Percentiles rank a stretch among this genome's conserved stretches.
Conservation (phyloP, 345 rosid species). For the Laguncularia racemosa region DNA sequence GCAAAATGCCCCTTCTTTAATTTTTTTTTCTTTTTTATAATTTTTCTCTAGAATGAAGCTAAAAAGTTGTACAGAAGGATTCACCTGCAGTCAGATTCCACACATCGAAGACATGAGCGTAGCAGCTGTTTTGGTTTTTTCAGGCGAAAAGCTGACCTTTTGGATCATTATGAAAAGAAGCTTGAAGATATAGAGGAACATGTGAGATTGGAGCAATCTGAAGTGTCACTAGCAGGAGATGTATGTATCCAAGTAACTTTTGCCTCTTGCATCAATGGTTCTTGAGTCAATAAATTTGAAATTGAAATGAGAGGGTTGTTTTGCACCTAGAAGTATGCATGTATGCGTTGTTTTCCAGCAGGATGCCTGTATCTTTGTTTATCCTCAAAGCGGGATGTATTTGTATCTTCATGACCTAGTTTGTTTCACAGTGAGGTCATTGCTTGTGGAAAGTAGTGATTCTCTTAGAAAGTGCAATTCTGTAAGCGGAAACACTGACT, state of each 20-base stretch:
- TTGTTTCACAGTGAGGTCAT: no score
- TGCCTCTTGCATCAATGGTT: slow-evolving; percentile 2
- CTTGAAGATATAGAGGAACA: slow-evolving; percentile 60
- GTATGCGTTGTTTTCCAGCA: no score
- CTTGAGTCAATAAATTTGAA: background rate
- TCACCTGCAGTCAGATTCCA: slow-evolving; percentile 42
- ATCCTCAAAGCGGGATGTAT: no score
- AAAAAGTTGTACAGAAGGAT: slow-evolving; percentile 41
- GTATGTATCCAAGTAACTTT: slow-evolving; percentile 28
- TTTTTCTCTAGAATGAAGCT: slow-evolving; percentile 39
- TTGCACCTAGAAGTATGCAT: no score
- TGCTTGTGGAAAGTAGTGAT: no score
- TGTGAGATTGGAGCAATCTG: slow-evolving; percentile 61
- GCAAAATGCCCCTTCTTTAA: background rate
- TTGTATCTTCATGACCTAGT: no score
- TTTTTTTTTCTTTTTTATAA: background rate
- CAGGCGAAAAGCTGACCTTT: slow-evolving; percentile 41
- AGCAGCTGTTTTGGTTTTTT: slow-evolving; percentile 29
- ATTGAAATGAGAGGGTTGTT: no score
- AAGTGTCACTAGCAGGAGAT: slow-evolving; percentile 46
- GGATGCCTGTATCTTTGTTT: no score
- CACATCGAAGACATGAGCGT: slow-evolving; percentile 26
- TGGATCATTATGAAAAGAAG: slow-evolving; percentile 63
- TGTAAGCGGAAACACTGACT: no score
- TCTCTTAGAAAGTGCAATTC: no score